These are phyloP conservation scores for Ophiocordyceps camponoti-floridani DNA, from an alignment of 2,329 filamentous ascomycete genomes.

Conservation along the genomic window DNA sequence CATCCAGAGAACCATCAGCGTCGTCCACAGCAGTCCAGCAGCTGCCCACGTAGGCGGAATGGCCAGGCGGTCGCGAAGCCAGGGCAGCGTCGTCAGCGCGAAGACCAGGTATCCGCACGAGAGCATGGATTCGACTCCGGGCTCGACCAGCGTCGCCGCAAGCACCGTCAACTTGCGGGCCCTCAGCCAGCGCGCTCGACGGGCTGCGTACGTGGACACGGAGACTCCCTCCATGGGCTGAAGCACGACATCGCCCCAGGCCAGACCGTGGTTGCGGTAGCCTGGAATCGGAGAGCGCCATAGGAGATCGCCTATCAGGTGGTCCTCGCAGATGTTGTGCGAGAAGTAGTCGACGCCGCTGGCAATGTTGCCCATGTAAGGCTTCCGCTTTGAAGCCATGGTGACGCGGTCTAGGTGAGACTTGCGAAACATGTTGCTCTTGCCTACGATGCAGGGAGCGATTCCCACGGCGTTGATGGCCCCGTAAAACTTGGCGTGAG, in stretches of 20 bases:
- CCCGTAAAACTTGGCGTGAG: conserved; percentile 93
- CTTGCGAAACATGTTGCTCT: conserved; percentile 96
- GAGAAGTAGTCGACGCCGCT: conserved; percentile 81
- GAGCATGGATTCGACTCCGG: conserved; percentile 74
- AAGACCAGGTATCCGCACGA: conserved; percentile 70
- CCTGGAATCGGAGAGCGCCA: conserved; percentile 54
- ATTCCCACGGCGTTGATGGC: conserved; percentile 88
- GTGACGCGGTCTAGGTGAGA: conserved; percentile 70
- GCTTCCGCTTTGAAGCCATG: conserved; percentile 14
- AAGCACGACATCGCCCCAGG: conserved; percentile 71
- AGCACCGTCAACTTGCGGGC: conserved; percentile 91
- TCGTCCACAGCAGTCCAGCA: conserved; percentile 47
- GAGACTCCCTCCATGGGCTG: conserved; percentile 80
- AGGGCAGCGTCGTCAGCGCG: conserved; percentile 56
- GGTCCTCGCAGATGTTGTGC: conserved; percentile 92
- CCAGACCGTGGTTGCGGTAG: conserved; percentile 64
- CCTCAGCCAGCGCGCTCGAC: conserved; percentile 76
- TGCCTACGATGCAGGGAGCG: conserved; percentile 87
- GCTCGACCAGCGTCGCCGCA: conserved; percentile 77
- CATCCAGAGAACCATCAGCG: conserved; percentile 54
- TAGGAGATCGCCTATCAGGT: conserved; percentile 80
- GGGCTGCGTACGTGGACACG: conserved; percentile 56
- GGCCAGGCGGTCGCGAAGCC: conserved; percentile 31
- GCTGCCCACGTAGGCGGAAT: conserved; percentile 49
- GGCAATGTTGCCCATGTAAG: too few species aligned